These are phyloP conservation scores for Eutrema salsugineum DNA, from an alignment of 441 rosid genomes.

Conservation along the genomic window DNA sequence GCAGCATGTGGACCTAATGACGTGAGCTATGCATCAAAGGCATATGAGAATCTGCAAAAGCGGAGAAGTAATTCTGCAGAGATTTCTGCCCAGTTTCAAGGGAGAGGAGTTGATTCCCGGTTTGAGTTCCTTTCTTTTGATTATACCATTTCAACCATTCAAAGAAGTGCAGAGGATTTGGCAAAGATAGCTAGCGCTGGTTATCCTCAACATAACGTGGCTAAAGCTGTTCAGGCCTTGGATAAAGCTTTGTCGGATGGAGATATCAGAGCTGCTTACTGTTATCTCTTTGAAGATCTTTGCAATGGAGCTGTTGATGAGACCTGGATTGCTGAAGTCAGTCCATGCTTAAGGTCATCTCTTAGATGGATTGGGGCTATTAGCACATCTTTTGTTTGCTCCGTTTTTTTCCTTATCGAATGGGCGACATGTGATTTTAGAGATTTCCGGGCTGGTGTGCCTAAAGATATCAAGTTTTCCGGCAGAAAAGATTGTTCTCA, in stretches of 20 bases:
- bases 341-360: constrained; percentile 83
- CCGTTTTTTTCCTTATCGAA: constrained; percentile 90
- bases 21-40: constrained; percentile 66
- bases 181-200: constrained; percentile 74
- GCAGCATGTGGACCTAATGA: constrained; percentile 72
- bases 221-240: constrained; percentile 89
- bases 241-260: constrained; percentile 85
- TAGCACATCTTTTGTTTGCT: constrained; percentile 66
- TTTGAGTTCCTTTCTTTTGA: constrained; percentile 74
- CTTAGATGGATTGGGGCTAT: constrained; percentile 81
- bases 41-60: constrained; percentile 67
- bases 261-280: constrained; percentile 68
- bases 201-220: constrained; percentile 62
- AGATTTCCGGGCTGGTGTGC: constrained; percentile 71
- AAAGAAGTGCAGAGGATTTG: constrained; percentile 76
- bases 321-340: constrained; percentile 86
- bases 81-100: constrained; percentile 48
- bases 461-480: constrained; percentile 65
- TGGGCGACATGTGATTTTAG: constrained; percentile 99
- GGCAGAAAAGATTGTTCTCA: constrained; percentile 87
- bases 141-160: constrained; percentile 69
- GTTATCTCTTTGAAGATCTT: constrained; percentile 75
- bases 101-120: constrained; percentile 68
- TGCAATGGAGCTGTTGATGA: constrained; percentile 75
- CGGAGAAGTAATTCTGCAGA: constrained; percentile 53